Conservation (phyloP, 176 grass and related monocot species). For the Rhynchospora tenuis region DNA sequence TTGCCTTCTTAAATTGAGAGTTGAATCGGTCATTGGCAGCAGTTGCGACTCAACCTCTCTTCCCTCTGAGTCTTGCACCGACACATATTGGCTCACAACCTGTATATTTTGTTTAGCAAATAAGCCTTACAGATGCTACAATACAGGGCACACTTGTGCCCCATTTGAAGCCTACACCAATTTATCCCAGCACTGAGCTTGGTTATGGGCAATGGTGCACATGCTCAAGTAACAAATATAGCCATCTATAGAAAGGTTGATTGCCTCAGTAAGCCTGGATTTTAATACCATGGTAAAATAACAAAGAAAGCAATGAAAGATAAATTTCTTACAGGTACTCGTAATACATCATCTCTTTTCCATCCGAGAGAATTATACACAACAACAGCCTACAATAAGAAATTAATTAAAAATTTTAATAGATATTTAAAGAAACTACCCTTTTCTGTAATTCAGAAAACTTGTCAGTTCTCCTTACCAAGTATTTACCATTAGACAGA, state of each 20-base stretch:
- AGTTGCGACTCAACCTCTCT: slow-evolving; percentile 85
- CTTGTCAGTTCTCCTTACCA: slow-evolving; percentile 45
- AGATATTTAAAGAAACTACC: background rate
- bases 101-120: slow-evolving; percentile 36
- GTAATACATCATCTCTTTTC: slow-evolving; percentile 75
- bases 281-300: background rate
- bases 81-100: slow-evolving; percentile 64
- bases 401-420: slow-evolving; percentile 21
- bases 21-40: slow-evolving; percentile 53
- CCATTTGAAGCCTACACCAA: background rate
- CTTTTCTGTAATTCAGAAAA: slow-evolving; percentile 9
- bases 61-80: slow-evolving; percentile 79
- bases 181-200: background rate
- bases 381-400: slow-evolving; percentile 57
- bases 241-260: background rate
- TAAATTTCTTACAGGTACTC: slow-evolving; percentile 63
- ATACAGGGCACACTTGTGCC: background rate
- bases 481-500: slow-evolving; percentile 60
- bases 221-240: background rate
- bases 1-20: slow-evolving; percentile 48
- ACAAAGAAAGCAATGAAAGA: slow-evolving; percentile 3
- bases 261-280: background rate
- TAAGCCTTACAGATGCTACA: slow-evolving; percentile 7
- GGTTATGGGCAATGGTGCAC: background rate
- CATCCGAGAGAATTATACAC: slow-evolving; percentile 94